phyloP scores from a whole-genome alignment of 208 protist genomes.

The Leishmania braziliensis region DNA sequence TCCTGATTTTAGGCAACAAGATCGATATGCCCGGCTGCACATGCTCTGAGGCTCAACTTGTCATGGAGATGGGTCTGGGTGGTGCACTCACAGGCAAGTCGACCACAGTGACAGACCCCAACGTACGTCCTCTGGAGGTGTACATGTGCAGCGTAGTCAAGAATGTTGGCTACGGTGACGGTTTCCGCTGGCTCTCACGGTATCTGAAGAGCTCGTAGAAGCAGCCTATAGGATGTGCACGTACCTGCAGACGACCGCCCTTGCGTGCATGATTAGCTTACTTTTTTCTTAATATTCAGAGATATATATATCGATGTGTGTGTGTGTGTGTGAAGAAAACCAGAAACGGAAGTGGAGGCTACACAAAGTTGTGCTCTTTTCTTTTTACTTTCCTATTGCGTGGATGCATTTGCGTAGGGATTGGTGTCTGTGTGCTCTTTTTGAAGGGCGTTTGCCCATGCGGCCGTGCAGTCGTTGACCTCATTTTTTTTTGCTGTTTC shows the following conservation, averaged over 20 bases:
- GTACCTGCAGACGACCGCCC: neutral
- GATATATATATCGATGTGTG: neutral
- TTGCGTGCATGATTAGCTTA: neutral
- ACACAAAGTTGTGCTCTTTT: neutral
- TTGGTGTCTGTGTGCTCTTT: neutral
- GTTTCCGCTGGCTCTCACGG: constrained; percentile 95
- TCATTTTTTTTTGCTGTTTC: neutral
- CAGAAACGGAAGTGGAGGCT: too few relatives aligned
- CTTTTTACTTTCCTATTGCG: neutral
- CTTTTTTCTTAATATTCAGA: neutral
- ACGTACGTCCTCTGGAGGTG: constrained; percentile 97
- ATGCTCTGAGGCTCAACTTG: constrained; percentile 95
- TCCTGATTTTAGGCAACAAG: constrained; percentile 99
- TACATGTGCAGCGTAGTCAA: constrained; percentile 99
- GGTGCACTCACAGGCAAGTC: constrained; percentile 95
- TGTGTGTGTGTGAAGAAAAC: neutral
- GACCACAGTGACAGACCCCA: constrained; percentile 81
- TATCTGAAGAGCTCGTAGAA: constrained; percentile 87
- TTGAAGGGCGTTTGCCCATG: neutral
- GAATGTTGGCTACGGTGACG: constrained; percentile 98
- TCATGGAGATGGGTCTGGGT: constrained; percentile 90
- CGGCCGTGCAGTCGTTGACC: neutral
- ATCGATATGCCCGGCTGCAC: constrained; percentile 96
- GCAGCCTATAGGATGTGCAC: neutral
- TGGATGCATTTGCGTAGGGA: neutral